Evolutionary conservation across 805 yeast species (phyloP).

Genomic region (Wickerhamiella occidentalis): DNA sequence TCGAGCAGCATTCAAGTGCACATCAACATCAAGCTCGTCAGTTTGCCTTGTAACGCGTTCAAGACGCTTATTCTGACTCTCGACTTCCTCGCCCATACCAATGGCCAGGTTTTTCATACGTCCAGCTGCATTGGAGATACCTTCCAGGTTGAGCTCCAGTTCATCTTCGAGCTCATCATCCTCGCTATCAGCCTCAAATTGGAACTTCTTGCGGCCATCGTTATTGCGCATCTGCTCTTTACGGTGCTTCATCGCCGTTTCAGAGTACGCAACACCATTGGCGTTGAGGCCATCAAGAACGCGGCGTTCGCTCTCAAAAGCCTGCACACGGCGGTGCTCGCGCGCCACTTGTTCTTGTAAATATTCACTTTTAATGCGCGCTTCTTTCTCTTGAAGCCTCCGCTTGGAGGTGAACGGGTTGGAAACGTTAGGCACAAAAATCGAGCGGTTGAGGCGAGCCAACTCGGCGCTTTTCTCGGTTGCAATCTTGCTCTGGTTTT

Average conservation of each 20-base stretch:
- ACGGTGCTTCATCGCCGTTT: constrained; percentile 34
- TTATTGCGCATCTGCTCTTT: constrained; percentile 38
- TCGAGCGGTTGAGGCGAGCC: constrained; percentile 63
- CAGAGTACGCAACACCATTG: constrained; percentile 19
- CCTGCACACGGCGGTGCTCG: constrained; percentile 46
- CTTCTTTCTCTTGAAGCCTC: constrained; percentile 63
- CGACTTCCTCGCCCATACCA: constrained; percentile 64
- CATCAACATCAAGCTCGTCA: constrained; percentile 69
- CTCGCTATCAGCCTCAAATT: constrained; percentile 68
- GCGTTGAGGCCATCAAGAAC: constrained; percentile 39
- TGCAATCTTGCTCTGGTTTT: constrained; percentile 69
- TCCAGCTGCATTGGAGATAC: constrained; percentile 53
- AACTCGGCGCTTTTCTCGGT: constrained; percentile 72
- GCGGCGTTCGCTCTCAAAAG: constrained; percentile 56
- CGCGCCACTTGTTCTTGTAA: constrained; percentile 49
- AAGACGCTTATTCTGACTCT: constrained; percentile 62
- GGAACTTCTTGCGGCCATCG: constrained; percentile 26
- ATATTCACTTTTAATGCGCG: constrained; percentile 47
- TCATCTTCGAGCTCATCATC: constrained; percentile 89
- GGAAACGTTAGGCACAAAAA: constrained; percentile 64
- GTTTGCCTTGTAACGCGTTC: constrained; percentile 71
- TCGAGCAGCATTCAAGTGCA: constrained; percentile 63
- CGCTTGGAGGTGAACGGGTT: constrained; percentile 85
- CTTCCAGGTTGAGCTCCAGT: constrained; percentile 70
- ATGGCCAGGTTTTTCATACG: constrained; percentile 63